Percentiles rank a stretch among this genome's conserved stretches.
Evolutionary conservation across 2,329 filamentous ascomycete species (phyloP).

Genomic region (Eutypa lata): DNA sequence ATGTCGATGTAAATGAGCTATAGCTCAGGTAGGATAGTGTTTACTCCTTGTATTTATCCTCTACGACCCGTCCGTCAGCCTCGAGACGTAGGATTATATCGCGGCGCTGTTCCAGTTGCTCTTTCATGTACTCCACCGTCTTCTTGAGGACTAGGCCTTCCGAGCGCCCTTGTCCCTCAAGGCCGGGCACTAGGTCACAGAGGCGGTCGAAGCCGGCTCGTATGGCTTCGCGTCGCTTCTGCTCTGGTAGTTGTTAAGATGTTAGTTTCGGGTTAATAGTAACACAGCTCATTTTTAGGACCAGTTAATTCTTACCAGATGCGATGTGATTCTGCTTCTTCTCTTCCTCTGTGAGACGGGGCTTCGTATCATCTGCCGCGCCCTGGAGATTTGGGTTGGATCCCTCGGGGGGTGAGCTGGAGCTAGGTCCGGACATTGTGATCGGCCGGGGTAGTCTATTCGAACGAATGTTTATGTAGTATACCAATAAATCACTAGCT

Average conservation of each 20-base stretch:
- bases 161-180: slow-evolving; percentile 79
- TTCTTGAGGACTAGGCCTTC: slow-evolving; percentile 79
- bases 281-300: background rate
- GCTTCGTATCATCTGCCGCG: slow-evolving; percentile 41
- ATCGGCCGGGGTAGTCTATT: background rate
- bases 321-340: slow-evolving; percentile 56
- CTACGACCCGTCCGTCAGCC: slow-evolving; percentile 51
- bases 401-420: background rate
- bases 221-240: slow-evolving; percentile 69
- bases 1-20: background rate
- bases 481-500: too few relatives aligned
- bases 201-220: slow-evolving; percentile 80
- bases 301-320: slow-evolving; percentile 39
- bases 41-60: slow-evolving; percentile 43
- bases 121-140: slow-evolving; percentile 63
- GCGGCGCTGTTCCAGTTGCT: slow-evolving; percentile 57
- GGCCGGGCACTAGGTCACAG: slow-evolving; percentile 74
- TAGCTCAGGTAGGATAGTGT: slow-evolving; percentile 3
- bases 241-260: slow-evolving; percentile 30
- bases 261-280: background rate
- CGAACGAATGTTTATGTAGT: too few relatives aligned
- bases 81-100: slow-evolving; percentile 55
- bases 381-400: slow-evolving; percentile 9
- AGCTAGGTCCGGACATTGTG: background rate
- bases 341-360: slow-evolving; percentile 50